Evolutionary conservation across 371 early-diverging fungal genomes (phyloP).

Genomic region (Mortierella sp.): DNA sequence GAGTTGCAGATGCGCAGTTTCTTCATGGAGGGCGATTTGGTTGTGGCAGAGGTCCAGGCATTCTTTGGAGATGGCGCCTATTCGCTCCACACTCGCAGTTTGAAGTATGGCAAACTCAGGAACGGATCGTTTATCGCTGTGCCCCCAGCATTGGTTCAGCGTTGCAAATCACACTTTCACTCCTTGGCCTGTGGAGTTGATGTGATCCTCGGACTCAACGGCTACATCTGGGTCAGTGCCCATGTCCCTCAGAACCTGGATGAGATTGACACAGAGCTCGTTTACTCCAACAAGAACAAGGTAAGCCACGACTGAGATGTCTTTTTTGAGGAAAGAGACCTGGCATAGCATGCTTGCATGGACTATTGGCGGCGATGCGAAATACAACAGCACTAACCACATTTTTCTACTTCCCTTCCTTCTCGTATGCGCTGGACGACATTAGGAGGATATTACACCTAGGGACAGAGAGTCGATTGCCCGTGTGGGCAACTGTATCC

Average conservation of each 20-base stretch:
- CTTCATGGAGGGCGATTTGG: slow-evolving; percentile 95
- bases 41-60: slow-evolving; percentile 98
- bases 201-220: slow-evolving; percentile 96
- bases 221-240: slow-evolving; percentile 96
- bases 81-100: slow-evolving; percentile 95
- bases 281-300: slow-evolving; percentile 88
- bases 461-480: slow-evolving; percentile 86
- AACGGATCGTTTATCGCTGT: slow-evolving; percentile 92
- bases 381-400: neutral
- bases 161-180: slow-evolving; percentile 94
- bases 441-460: slow-evolving; percentile 66
- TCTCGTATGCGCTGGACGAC: neutral
- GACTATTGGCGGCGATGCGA: neutral
- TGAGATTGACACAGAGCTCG: slow-evolving; percentile 66
- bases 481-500: slow-evolving; percentile 88
- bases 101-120: slow-evolving; percentile 97
- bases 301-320: slow-evolving; percentile 46
- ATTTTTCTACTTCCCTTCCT: neutral
- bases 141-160: slow-evolving; percentile 88
- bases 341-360: too few relatives aligned
- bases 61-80: slow-evolving; percentile 91
- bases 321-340: neutral
- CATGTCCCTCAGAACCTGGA: slow-evolving; percentile 68
- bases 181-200: slow-evolving; percentile 90
- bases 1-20: slow-evolving; percentile 98